Conservation (phyloP, 371 early-diverging fungal species). For the Mortierella polycephala region DNA sequence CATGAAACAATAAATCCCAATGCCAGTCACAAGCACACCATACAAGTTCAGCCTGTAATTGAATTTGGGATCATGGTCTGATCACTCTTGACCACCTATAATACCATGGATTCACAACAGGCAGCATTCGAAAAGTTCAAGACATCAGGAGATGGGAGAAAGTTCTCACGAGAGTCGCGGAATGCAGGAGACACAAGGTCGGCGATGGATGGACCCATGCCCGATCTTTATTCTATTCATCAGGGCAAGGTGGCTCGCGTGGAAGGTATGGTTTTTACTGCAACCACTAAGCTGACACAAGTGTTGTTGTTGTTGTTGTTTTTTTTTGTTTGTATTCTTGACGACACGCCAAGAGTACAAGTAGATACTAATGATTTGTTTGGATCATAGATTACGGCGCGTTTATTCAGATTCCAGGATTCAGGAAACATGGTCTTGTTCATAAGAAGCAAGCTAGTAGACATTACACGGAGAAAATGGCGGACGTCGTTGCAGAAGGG, state of each 20-base stretch:
- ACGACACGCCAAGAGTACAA: neutral
- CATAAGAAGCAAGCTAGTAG: constrained; percentile 45
- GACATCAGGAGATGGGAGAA: constrained; percentile 16
- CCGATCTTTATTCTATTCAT: constrained; percentile 52
- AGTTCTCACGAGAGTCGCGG: constrained; percentile 10
- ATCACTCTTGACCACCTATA: neutral
- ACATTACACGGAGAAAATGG: constrained; percentile 34
- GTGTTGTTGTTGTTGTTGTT: neutral
- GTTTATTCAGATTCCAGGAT: constrained; percentile 47
- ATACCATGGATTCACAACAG: constrained; percentile 44
- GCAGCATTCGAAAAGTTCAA: constrained; percentile 52
- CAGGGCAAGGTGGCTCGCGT: constrained; percentile 40
- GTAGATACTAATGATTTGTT: neutral
- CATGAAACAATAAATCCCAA: too few relatives aligned
- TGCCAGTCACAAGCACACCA: neutral
- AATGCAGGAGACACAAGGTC: constrained; percentile 2
- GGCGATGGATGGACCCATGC: constrained; percentile 29
- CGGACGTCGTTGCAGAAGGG: constrained; percentile 40
- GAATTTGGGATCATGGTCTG: neutral
- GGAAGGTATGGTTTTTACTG: constrained; percentile 23
- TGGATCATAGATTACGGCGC: constrained; percentile 39
- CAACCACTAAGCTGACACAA: too few relatives aligned
- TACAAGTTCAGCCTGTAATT: neutral
- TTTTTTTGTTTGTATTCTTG: neutral
- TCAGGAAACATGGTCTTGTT: constrained; percentile 37